Base-by-base conservation (phyloP, 2,329 filamentous ascomycete genomes). In the Cucurbitaria berberidis region DNA sequence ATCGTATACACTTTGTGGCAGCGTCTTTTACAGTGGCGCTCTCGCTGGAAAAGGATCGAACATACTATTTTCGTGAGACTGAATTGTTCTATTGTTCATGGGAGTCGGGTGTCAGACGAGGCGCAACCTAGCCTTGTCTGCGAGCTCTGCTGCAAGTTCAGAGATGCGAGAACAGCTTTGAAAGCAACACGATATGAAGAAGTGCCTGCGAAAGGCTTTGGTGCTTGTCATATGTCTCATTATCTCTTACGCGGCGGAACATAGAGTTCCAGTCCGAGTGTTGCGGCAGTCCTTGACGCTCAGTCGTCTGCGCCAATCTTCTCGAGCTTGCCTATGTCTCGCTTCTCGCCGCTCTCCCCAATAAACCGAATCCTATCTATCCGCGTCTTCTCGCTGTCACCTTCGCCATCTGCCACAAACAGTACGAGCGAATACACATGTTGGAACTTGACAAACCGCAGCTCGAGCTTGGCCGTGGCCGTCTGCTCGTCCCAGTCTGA, bases 381-480 rank as follows among this genome's bases (percentile, higher is more conserved):
- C 51, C 95, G 87, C 52, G 95, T 88, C 80, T 90, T 93, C 73
- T 98, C 93, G 38, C 88, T 85, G 45, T 91, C 88, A 48, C 93
- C 90, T 2, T 92, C 93, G 3, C 77, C 79, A 72, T 96, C 88
- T 48, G 90, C 89, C 29, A 99, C 87, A 74, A 97, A 99, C 10
- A 99, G 66, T 16, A 96, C 89, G 66, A 99, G 72, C 57, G 88
- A 95, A 54, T 86, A 89, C 48, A 97, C 89, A 71, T 92, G 96
- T 78, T 98, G 95, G 81, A 98, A 99, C 79, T 97, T 97, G 77
- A 99, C 95, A 70, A 93, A 97, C 13, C 93, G 89, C 66, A 98
- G 78, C 76, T 82, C 79, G 24, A 82, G 63, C 67, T 79, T 81
- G 16, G 80, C 80, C 1, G 80, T 82, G 16, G 75, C 77, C 2